phyloP scores from a whole-genome alignment of 371 early-diverging fungal genomes.

The Ordospora colligata region DNA sequence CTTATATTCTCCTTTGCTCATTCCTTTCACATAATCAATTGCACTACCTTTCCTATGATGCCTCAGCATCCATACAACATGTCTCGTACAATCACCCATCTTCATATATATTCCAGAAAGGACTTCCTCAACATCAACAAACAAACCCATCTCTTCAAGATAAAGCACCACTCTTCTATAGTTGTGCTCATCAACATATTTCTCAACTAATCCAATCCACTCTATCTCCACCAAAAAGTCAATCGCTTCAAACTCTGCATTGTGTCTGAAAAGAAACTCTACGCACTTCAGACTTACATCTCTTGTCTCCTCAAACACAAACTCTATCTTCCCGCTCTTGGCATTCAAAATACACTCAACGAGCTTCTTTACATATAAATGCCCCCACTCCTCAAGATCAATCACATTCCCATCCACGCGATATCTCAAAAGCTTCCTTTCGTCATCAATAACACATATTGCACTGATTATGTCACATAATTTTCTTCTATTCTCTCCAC shows the following conservation, averaged over 20 bases:
- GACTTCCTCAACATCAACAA: slow-evolving; percentile 28
- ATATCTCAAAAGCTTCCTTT: slow-evolving; percentile 41
- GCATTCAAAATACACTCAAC: slow-evolving; percentile 31
- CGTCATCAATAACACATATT: slow-evolving; percentile 43
- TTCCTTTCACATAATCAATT: slow-evolving; percentile 25
- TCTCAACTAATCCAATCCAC: slow-evolving; percentile 25
- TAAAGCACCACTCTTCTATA: slow-evolving; percentile 53
- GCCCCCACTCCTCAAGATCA: slow-evolving; percentile 56
- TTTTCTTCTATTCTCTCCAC: slow-evolving; percentile 31
- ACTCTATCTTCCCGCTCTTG: background rate
- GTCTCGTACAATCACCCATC: slow-evolving; percentile 21
- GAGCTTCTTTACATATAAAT: slow-evolving; percentile 58
- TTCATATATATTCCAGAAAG: slow-evolving; percentile 41
- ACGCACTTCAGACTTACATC: slow-evolving; percentile 29
- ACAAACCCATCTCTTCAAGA: slow-evolving; percentile 42
- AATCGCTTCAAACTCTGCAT: slow-evolving; percentile 60
- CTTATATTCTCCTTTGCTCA: slow-evolving; percentile 6
- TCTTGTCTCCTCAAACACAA: background rate
- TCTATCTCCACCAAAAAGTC: slow-evolving; percentile 60
- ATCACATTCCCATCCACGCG: slow-evolving; percentile 54
- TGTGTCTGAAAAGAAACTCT: slow-evolving; percentile 56
- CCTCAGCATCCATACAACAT: slow-evolving; percentile 29
- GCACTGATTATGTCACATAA: slow-evolving; percentile 57
- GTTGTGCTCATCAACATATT: slow-evolving; percentile 56
- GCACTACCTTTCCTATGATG: slow-evolving; percentile 13